phyloP scores from a whole-genome alignment of 495 filamentous ascomycete species.

The Hypoxylon intermedium region DNA sequence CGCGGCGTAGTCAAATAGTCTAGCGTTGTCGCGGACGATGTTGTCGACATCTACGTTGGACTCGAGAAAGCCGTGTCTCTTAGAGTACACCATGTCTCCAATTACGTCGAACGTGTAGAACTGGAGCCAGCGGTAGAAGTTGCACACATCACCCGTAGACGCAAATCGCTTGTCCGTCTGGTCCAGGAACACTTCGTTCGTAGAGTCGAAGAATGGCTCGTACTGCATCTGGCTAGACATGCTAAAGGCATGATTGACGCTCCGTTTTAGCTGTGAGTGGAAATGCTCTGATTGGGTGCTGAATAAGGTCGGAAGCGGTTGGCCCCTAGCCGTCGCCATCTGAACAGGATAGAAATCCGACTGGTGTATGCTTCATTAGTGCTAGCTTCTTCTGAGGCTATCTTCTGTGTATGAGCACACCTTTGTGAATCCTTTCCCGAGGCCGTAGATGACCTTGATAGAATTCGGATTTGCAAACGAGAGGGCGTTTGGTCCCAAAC shows the following conservation, averaged over 20 bases:
- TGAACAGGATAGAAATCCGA: conserved; percentile 43
- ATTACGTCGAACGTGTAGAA: conserved; percentile 69
- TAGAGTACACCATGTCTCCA: conserved; percentile 61
- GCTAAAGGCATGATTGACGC: conserved; percentile 56
- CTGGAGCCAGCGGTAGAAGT: conserved; percentile 63
- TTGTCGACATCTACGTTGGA: conserved; percentile 58
- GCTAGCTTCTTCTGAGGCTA: not conserved
- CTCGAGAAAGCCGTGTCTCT: conserved; percentile 62
- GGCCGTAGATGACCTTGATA: conserved; percentile 35
- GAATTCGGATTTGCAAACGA: conserved; percentile 39
- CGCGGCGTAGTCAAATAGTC: conserved; percentile 51
- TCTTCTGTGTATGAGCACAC: not conserved
- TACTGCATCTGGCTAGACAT: conserved; percentile 63
- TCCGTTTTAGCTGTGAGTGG: conserved; percentile 39
- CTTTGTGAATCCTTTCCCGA: conserved; percentile 36
- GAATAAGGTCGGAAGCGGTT: conserved; percentile 40
- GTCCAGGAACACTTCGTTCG: conserved; percentile 57
- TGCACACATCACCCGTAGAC: conserved; percentile 39
- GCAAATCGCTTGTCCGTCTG: conserved; percentile 47
- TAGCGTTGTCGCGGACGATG: conserved; percentile 52
- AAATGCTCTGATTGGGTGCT: conserved; percentile 38
- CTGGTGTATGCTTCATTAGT: not conserved
- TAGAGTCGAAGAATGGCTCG: conserved; percentile 62
- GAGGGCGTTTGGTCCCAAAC: conserved; percentile 47
- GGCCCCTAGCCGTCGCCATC: conserved; percentile 36